These are phyloP conservation scores for Trichocladium uniseriatum DNA, from an alignment of 495 filamentous ascomycete species.

Conservation along the genomic window DNA sequence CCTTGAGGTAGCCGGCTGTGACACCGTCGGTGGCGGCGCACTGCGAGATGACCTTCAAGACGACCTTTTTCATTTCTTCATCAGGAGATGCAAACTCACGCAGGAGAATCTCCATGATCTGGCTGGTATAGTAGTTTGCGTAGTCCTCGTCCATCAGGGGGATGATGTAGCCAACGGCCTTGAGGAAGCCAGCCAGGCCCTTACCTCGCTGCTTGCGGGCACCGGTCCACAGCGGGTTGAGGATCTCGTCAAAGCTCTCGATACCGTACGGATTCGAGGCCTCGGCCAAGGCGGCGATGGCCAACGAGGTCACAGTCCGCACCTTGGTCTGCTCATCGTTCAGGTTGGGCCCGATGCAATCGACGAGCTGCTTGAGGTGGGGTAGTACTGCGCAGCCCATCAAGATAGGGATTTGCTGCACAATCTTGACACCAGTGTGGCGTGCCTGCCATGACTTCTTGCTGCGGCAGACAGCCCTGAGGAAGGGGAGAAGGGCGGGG, in stretches of 20 bases:
- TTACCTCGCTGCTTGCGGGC: slow-evolving; percentile 94
- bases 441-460: slow-evolving; percentile 99
- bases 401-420: slow-evolving; percentile 98
- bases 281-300: slow-evolving; percentile 92
- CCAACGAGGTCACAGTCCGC: slow-evolving; percentile 86
- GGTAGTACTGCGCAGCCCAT: slow-evolving; percentile 98
- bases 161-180: slow-evolving; percentile 97
- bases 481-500: slow-evolving; percentile 86
- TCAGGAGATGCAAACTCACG: slow-evolving; percentile 94
- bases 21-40: slow-evolving; percentile 92
- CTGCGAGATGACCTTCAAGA: slow-evolving; percentile 95
- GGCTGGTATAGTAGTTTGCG: slow-evolving; percentile 95
- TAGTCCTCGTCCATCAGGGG: slow-evolving; percentile 99
- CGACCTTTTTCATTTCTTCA: slow-evolving; percentile 99
- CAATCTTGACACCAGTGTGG: slow-evolving; percentile 98
- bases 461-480: slow-evolving; percentile 88
- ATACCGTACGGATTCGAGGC: slow-evolving; percentile 98
- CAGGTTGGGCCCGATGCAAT: slow-evolving; percentile 90
- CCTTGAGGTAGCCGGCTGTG: slow-evolving; percentile 87
- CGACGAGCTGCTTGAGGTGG: slow-evolving; percentile 90
- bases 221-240: slow-evolving; percentile 95
- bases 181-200: slow-evolving; percentile 88
- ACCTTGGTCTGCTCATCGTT: slow-evolving; percentile 98
- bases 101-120: slow-evolving; percentile 97
- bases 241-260: slow-evolving; percentile 94